phyloP scores from a whole-genome alignment of 345 rosid species.

The Eucalyptus victrix region DNA sequence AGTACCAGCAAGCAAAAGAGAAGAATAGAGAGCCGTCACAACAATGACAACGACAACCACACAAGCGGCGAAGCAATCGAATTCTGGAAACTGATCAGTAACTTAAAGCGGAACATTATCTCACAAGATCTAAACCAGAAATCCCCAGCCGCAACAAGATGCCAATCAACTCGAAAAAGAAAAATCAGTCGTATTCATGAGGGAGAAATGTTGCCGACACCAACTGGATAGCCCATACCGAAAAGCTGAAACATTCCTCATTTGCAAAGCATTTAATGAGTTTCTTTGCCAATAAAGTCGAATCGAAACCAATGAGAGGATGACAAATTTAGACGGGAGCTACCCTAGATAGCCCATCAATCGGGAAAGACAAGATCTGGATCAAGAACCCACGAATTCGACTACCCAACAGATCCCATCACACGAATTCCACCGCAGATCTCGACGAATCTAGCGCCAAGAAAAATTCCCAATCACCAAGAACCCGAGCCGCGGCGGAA shows the following conservation, averaged over 20 bases:
- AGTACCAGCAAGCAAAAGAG: background rate
- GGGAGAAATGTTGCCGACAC: background rate
- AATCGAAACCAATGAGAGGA: background rate
- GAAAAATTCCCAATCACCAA: background rate
- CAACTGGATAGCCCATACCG: background rate
- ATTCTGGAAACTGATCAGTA: background rate
- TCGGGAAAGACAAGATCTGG: background rate
- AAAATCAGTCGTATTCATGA: background rate
- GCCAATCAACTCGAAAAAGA: background rate
- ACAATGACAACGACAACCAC: background rate
- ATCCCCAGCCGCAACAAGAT: background rate
- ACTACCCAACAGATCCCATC: background rate
- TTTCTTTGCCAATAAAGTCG: background rate
- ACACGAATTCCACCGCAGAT: background rate
- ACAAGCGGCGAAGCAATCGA: background rate
- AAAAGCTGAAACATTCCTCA: background rate
- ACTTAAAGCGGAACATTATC: background rate
- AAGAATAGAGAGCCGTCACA: background rate
- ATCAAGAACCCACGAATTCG: background rate
- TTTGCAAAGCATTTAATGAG: background rate
- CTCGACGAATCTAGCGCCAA: background rate
- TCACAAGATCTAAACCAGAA: background rate
- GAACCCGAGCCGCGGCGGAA: background rate
- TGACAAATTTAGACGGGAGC: background rate
- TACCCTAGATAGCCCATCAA: background rate